Base-by-base conservation (phyloP, 352 stramenopile species). In the Pythium vanterpoolii region DNA sequence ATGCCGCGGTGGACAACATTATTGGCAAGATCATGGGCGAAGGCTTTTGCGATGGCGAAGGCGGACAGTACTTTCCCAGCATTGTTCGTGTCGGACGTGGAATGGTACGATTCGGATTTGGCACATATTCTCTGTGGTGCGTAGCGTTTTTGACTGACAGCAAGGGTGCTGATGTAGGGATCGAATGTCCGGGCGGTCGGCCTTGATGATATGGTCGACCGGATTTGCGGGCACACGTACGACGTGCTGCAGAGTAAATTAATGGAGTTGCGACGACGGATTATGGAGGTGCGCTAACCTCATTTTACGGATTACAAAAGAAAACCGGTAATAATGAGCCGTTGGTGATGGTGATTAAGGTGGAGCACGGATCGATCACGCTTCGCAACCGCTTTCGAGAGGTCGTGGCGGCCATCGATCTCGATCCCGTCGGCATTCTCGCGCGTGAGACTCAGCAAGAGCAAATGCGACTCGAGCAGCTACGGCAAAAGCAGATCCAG, bases 1-100 rank as follows among this genome's bases (percentile, higher is more conserved):
- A 99, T 76, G 93, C 91, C 57, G 96, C 95, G 19, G 90, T 98
- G 1, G 96, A 99, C 61, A 98, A 98, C 63, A 94, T 99, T 31
- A 93, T 98, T 38, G 74, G 87, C n/a, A 98, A 98, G 66, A 95
- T 99, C 33, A 98, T 98, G 58, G 82, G 95, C 63, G 87, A 97
- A 69, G 93, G 94, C 34, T 98, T 98, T 50, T 90, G 95, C 36
- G 96, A 98, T 64, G 96, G 96, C 33, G 88, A 95, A 76, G 93
- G 93, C 0, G 72, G 86, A 47, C 76, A 88, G 43, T 99, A 98
- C 57, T 98, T 98, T 54, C 96, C 96, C 14, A 93, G 95, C 53
- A 98, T 99, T 38, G 89, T 98, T 62, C 83, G 96, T 26, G 90
- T 98, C 23, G 96, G 96, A 8, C 72, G 88, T 49, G 69, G 81